Conservation (phyloP, 805 yeast genomes). For the Priceomyces medius region DNA sequence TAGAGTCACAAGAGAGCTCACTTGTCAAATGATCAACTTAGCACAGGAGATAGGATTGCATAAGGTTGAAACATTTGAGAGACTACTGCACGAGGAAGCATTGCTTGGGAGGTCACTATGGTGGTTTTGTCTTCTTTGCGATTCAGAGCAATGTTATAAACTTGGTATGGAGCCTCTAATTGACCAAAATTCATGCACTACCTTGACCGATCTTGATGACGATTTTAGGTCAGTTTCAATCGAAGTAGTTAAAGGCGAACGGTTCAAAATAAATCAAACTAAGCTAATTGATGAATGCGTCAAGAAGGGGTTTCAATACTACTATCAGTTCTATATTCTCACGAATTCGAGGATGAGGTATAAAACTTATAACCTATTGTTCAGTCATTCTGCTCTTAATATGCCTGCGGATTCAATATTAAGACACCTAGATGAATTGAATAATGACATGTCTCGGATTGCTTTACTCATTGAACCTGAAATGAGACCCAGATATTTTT, state of each 20-base stretch:
- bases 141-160: constrained; percentile 28
- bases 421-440: constrained; percentile 15
- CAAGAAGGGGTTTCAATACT: constrained; percentile 10
- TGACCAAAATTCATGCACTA: constrained; percentile 18
- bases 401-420: constrained; percentile 7
- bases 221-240: constrained; percentile 15
- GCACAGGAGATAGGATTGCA: constrained; percentile 34
- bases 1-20: background rate
- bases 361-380: constrained; percentile 23
- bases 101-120: constrained; percentile 22
- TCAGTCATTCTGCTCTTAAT: constrained; percentile 18
- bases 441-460: constrained; percentile 19
- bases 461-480: constrained; percentile 17
- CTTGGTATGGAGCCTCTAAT: constrained; percentile 29
- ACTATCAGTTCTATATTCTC: constrained; percentile 13
- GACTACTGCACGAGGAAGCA: constrained; percentile 13
- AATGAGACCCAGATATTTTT: constrained; percentile 19
- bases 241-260: constrained; percentile 7
- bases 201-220: constrained; percentile 16
- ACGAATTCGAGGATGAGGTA: constrained; percentile 22
- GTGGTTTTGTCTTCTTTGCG: constrained; percentile 30
- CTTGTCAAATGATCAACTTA: constrained; percentile 13
- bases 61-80: constrained; percentile 15
- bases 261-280: constrained; percentile 1
- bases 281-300: constrained; percentile 8